phyloP scores from a whole-genome alignment of 192 early-diverging fungal genomes.

The Linnemannia zychae region DNA sequence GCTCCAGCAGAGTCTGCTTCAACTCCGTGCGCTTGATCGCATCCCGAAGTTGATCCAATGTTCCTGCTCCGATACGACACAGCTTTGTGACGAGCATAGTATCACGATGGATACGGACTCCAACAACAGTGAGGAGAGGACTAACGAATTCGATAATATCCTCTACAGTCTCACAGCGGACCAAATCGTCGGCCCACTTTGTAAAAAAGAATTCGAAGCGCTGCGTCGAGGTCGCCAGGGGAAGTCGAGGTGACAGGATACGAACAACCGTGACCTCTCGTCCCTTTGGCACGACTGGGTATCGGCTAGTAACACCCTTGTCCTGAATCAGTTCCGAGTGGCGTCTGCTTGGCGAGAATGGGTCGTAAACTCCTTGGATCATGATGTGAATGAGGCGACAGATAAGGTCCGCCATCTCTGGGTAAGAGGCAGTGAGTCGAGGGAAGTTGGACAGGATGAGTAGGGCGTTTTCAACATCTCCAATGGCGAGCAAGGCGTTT shows the following conservation, averaged over 20 bases:
- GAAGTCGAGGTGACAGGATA: constrained; percentile 19
- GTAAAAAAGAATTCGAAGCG: constrained; percentile 73
- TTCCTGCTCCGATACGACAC: constrained; percentile 42
- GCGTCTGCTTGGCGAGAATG: constrained; percentile 50
- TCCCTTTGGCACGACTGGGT: constrained; percentile 10
- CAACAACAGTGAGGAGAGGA: constrained; percentile 59
- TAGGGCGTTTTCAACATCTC: constrained; percentile 67
- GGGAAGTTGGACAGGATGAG: constrained; percentile 67
- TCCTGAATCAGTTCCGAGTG: constrained; percentile 32
- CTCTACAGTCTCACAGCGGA: constrained; percentile 32
- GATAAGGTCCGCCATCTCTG: constrained; percentile 72
- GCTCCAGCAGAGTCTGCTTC: not conserved
- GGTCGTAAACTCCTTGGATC: constrained; percentile 68
- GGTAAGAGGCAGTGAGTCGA: constrained; percentile 64
- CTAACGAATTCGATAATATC: constrained; percentile 50
- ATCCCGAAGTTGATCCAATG: constrained; percentile 1
- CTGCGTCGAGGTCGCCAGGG: constrained; percentile 27
- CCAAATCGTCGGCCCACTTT: constrained; percentile 66
- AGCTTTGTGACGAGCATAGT: constrained; percentile 29
- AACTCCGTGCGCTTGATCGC: constrained; percentile 12
- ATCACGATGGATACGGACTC: constrained; percentile 58
- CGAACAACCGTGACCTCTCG: constrained; percentile 18
- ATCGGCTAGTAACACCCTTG: constrained; percentile 3
- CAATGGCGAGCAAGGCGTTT: constrained; percentile 73
- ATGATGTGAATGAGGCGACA: constrained; percentile 71